Evolutionary conservation across 1,284 basidiomycete species (phyloP).

Genomic region (Irpex sp.): DNA sequence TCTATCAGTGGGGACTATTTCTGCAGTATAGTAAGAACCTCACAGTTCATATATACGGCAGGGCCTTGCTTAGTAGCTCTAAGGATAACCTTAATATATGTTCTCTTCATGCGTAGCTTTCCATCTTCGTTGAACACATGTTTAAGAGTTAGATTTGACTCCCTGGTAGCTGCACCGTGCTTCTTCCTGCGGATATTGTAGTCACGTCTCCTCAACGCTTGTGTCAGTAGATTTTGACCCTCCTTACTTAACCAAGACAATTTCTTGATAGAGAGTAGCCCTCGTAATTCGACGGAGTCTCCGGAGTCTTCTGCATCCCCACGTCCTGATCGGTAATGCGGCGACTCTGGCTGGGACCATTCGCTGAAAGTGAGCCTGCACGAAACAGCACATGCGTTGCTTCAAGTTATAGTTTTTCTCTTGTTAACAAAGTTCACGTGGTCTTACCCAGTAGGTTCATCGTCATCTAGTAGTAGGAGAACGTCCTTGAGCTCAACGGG

Average conservation of each 20-base stretch:
- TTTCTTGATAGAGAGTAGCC: neutral
- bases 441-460: constrained; percentile 23
- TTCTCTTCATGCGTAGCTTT: constrained; percentile 22
- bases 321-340: neutral
- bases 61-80: constrained; percentile 38
- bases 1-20: neutral
- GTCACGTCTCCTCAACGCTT: neutral
- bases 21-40: constrained; percentile 15
- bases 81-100: constrained; percentile 33
- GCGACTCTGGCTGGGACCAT: constrained; percentile 2
- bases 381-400: neutral
- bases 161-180: neutral
- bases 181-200: neutral
- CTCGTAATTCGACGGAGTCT: neutral
- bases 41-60: constrained; percentile 42
- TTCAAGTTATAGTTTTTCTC: too few species aligned
- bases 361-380: constrained; percentile 3
- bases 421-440: neutral
- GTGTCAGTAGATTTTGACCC: neutral
- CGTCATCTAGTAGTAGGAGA: constrained; percentile 18
- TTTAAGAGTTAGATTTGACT: constrained; percentile 29
- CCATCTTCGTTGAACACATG: constrained; percentile 25
- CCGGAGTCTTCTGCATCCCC: neutral
- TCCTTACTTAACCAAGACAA: constrained; percentile 3
- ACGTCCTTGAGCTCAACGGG: constrained; percentile 19